These are phyloP conservation scores for Termitomyces sp. DNA, from an alignment of 768 basidiomycete genomes.

Conservation along the genomic window DNA sequence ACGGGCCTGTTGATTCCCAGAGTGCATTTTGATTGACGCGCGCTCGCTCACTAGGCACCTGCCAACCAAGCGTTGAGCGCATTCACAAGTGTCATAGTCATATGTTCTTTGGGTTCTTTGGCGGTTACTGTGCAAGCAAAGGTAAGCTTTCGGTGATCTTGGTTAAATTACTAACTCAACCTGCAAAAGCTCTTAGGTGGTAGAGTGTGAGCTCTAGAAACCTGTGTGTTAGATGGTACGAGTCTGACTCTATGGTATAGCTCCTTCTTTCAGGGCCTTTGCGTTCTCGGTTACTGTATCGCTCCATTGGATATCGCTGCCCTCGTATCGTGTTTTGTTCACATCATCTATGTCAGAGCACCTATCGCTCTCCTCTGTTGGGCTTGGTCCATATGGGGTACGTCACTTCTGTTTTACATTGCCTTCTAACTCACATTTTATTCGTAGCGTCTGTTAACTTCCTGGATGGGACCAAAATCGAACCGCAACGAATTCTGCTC, in stretches of 20 bases:
- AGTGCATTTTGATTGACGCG: background rate
- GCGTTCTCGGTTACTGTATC: slow-evolving; percentile 92
- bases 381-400: slow-evolving; percentile 98
- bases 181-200: slow-evolving; percentile 66
- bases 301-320: slow-evolving; percentile 92
- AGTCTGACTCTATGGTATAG: slow-evolving; percentile 31
- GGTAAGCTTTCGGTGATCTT: slow-evolving; percentile 32
- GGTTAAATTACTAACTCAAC: background rate
- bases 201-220: slow-evolving; percentile 56
- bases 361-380: slow-evolving; percentile 85
- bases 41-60: slow-evolving; percentile 57
- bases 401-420: slow-evolving; percentile 17
- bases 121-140: slow-evolving; percentile 96
- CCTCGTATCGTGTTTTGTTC: slow-evolving; percentile 81
- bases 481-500: slow-evolving; percentile 82
- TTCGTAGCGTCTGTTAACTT: slow-evolving; percentile 86
- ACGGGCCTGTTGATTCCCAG: slow-evolving; percentile 14
- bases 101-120: slow-evolving; percentile 87
- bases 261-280: slow-evolving; percentile 95
- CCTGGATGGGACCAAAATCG: slow-evolving; percentile 92
- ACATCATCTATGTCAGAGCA: slow-evolving; percentile 79
- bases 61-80: slow-evolving; percentile 78
- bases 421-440: background rate
- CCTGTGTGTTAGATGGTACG: background rate
- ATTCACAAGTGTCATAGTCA: slow-evolving; percentile 92